These are phyloP conservation scores for Clavispora vitiphila DNA, from an alignment of 805 yeast genomes.

Conservation along the genomic window DNA sequence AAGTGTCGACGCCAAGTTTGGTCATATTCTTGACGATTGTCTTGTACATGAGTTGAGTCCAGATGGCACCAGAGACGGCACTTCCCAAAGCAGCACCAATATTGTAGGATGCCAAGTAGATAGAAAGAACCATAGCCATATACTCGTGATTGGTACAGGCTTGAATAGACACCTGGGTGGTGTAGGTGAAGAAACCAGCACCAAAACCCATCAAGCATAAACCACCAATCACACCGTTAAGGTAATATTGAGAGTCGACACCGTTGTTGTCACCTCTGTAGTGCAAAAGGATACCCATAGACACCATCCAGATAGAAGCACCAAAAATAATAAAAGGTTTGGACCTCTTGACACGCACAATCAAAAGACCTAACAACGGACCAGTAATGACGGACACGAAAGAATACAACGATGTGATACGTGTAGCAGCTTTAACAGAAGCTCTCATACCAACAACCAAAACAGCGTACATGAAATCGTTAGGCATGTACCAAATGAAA, in stretches of 20 bases:
- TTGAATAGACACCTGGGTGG: conserved; percentile 57
- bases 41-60: conserved; percentile 56
- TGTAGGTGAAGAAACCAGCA: conserved; percentile 67
- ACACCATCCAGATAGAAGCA: conserved; percentile 49
- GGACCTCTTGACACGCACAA: conserved; percentile 43
- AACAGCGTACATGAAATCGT: conserved; percentile 64
- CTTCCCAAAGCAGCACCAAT: conserved; percentile 63
- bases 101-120: conserved; percentile 53
- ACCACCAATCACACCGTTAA: conserved; percentile 59
- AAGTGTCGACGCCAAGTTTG: conserved; percentile 22
- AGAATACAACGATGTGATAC: conserved; percentile 58
- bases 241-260: conserved; percentile 21
- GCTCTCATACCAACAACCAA: conserved; percentile 60
- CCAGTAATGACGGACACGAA: conserved; percentile 63
- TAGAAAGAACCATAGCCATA: conserved; percentile 57
- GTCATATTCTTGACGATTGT: conserved; percentile 30
- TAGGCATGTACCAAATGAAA: conserved; percentile 64
- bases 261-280: conserved; percentile 49
- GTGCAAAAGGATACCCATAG: conserved; percentile 55
- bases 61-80: conserved; percentile 64
- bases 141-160: conserved; percentile 56
- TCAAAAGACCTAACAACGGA: conserved; percentile 49
- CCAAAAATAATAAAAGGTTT: conserved; percentile 62
- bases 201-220: conserved; percentile 65
- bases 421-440: conserved; percentile 56